These are phyloP conservation scores for Myxozyma udenii DNA, from an alignment of 805 yeast genomes.

Conservation along the genomic window DNA sequence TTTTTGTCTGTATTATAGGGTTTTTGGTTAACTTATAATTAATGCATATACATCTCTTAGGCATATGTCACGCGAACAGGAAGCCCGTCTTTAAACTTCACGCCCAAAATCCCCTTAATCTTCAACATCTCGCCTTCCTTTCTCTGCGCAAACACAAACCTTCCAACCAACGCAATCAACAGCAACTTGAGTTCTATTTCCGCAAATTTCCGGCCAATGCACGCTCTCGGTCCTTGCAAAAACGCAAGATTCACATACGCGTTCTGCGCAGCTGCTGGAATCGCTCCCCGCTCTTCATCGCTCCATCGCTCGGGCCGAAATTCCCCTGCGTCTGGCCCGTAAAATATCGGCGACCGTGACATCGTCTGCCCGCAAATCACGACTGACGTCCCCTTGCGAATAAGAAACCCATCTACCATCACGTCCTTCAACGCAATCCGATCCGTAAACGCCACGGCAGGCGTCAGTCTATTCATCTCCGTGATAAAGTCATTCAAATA, in stretches of 20 bases:
- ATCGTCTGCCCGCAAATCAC: conserved; percentile 4
- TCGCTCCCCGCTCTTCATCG: background rate
- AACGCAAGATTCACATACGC: conserved; percentile 16
- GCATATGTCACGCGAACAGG: conserved; percentile 8
- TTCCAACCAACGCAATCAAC: conserved; percentile 17
- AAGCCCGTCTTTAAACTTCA: conserved; percentile 13
- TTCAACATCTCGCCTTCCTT: conserved; percentile 5
- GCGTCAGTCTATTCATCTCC: conserved; percentile 12
- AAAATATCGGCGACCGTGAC: conserved; percentile 2
- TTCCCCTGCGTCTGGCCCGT: conserved; percentile 17
- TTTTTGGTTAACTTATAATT: background rate
- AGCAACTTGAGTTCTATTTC: conserved; percentile 21
- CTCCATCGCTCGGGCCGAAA: conserved; percentile 26
- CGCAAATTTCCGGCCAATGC: conserved; percentile 24
- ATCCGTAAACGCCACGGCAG: conserved; percentile 12
- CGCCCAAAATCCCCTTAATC: conserved; percentile 9
- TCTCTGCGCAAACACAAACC: conserved; percentile 13
- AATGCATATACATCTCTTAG: background rate
- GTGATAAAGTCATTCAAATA: conserved; percentile 13
- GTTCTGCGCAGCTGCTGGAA: conserved; percentile 8
- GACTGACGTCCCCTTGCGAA: conserved; percentile 13
- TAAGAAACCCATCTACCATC: conserved; percentile 4
- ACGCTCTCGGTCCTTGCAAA: conserved; percentile 21
- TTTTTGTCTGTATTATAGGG: background rate
- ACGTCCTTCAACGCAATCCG: conserved; percentile 8